A percentile compares a stretch with the other conserved stretches of the same genome.
Conservation (phyloP, 2,329 filamentous ascomycete species). For the Xylaria multiplex region DNA sequence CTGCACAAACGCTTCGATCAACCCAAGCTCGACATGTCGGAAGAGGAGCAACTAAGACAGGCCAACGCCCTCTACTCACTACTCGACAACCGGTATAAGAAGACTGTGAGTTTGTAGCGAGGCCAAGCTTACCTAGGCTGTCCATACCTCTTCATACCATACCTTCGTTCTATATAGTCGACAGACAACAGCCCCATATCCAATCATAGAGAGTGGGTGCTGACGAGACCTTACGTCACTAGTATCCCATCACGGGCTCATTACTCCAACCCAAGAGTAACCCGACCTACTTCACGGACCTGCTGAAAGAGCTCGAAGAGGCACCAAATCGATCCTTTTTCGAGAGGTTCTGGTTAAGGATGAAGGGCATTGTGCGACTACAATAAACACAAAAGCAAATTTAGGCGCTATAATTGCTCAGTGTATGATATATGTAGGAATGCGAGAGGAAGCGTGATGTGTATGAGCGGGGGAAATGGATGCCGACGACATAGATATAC, state of each 20-base stretch:
- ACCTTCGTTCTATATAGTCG: not conserved
- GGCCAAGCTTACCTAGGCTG: too few relatives aligned
- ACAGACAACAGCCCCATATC: not conserved
- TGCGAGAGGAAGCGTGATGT: not conserved
- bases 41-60: slow-evolving; percentile 64
- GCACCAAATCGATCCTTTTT: slow-evolving; percentile 68
- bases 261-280: slow-evolving; percentile 69
- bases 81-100: slow-evolving; percentile 67
- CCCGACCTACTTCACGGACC: slow-evolving; percentile 70
- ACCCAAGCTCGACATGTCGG: slow-evolving; percentile 47
- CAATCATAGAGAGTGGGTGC: not conserved
- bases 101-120: slow-evolving; percentile 55
- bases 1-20: slow-evolving; percentile 59
- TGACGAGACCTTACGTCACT: slow-evolving; percentile 11
- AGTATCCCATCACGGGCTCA: slow-evolving; percentile 61
- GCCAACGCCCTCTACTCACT: slow-evolving; percentile 69
- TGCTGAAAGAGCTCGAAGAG: slow-evolving; percentile 70
- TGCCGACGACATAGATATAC: not conserved
- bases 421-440: slow-evolving; percentile 30
- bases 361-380: slow-evolving; percentile 69
- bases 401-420: not conserved
- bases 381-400: slow-evolving; percentile 50
- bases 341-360: slow-evolving; percentile 61
- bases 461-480: too few relatives aligned
- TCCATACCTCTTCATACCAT: not conserved